These are phyloP conservation scores for Geotrichum ghanense DNA, from an alignment of 805 yeast species.

Conservation along the genomic window DNA sequence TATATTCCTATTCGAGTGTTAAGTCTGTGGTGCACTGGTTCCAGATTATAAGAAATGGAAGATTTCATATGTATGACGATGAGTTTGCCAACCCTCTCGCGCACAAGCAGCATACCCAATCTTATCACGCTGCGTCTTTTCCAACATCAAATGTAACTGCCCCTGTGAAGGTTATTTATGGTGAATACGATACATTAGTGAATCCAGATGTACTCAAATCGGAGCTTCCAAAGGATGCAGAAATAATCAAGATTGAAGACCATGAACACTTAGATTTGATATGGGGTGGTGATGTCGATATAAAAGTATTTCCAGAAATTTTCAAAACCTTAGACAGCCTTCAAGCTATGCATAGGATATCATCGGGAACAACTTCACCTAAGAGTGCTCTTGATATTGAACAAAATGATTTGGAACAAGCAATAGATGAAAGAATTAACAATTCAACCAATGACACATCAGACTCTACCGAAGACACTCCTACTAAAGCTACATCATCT, in stretches of 20 bases:
- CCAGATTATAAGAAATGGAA: slow-evolving; percentile 66
- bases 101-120: slow-evolving; percentile 21
- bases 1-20: slow-evolving; percentile 85
- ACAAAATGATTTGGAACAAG: background rate
- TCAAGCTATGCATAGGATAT: no score
- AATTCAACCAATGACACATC: no score
- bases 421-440: background rate
- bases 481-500: no score
- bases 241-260: slow-evolving; percentile 42
- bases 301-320: slow-evolving; percentile 16
- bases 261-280: slow-evolving; percentile 86
- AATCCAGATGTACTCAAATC: slow-evolving; percentile 64
- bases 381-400: background rate
- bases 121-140: slow-evolving; percentile 41
- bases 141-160: slow-evolving; percentile 58
- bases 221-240: slow-evolving; percentile 45
- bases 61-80: slow-evolving; percentile 87
- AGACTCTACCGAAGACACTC: no score
- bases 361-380: background rate
- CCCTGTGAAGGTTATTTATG: slow-evolving; percentile 73
- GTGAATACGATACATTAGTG: slow-evolving; percentile 72
- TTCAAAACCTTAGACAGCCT: slow-evolving; percentile 11
- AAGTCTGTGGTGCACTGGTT: slow-evolving; percentile 95
- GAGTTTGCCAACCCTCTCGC: slow-evolving; percentile 15
- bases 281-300: slow-evolving; percentile 67